Conservation (phyloP, 441 rosid genomes). For the Dalechampia spathulata region DNA sequence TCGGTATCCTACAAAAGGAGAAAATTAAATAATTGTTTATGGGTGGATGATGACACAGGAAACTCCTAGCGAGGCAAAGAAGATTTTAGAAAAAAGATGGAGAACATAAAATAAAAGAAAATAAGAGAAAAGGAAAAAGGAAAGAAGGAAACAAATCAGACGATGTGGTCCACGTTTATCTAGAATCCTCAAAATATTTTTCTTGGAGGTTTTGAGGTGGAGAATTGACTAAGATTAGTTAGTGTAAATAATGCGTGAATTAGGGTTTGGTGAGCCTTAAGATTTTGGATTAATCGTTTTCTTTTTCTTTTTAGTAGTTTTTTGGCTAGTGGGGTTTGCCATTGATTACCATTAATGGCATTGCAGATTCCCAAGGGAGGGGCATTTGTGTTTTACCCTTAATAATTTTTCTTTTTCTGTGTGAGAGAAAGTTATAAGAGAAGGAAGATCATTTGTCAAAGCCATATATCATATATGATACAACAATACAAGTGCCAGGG, state of each 20-base stretch:
- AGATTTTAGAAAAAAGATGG: too few species aligned
- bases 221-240: slow-evolving; percentile 29
- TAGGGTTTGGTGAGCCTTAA: slow-evolving; percentile 38
- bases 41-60: slow-evolving; percentile 65
- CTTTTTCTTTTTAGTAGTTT: slow-evolving; percentile 25
- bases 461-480: too few species aligned
- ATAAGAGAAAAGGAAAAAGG: background rate
- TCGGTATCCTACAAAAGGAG: slow-evolving; percentile 47
- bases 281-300: too few species aligned
- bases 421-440: slow-evolving; percentile 23
- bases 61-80: slow-evolving; percentile 34
- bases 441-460: too few species aligned
- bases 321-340: slow-evolving; percentile 35
- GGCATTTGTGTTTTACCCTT: slow-evolving; percentile 19
- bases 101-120: background rate
- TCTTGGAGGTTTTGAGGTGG: slow-evolving; percentile 34
- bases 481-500: too few species aligned
- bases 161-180: slow-evolving; percentile 30
- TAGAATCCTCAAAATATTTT: slow-evolving; percentile 37
- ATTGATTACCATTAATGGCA: slow-evolving; percentile 28
- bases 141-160: slow-evolving; percentile 9
- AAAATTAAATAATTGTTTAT: slow-evolving; percentile 49
- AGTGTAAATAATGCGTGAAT: slow-evolving; percentile 18
- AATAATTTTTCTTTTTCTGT: slow-evolving; percentile 12
- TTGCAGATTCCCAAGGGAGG: slow-evolving; percentile 93